These are phyloP conservation scores for Phialophora verrucosa DNA, from an alignment of 2,329 filamentous ascomycete genomes.

Conservation along the genomic window DNA sequence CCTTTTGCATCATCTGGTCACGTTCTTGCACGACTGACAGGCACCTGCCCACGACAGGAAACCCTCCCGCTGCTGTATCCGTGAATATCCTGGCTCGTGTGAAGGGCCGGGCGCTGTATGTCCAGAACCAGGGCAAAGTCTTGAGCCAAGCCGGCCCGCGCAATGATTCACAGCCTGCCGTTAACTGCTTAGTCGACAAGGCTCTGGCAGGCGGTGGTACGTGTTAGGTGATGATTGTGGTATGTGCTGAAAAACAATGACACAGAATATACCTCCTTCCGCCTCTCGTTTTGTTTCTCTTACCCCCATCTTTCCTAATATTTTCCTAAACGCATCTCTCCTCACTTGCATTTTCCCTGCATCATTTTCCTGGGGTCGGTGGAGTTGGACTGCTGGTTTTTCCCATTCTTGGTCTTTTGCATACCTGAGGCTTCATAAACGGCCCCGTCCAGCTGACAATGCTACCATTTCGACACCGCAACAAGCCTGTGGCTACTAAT, in stretches of 20 bases:
- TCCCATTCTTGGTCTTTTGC: conserved; percentile 9
- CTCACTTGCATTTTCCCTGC: conserved; percentile 21
- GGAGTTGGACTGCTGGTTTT: conserved; percentile 26
- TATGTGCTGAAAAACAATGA: conserved; percentile 33
- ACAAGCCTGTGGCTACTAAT: conserved; percentile 1
- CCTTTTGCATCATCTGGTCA: conserved; percentile 3
- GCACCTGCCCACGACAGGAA: neutral
- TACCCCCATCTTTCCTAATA: conserved; percentile 39
- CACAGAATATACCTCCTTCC: conserved; percentile 28
- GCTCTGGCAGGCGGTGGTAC: conserved; percentile 25
- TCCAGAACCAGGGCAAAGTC: conserved; percentile 16
- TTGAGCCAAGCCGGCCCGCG: conserved; percentile 8
- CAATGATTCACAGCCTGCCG: conserved; percentile 35
- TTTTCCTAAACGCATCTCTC: conserved; percentile 9
- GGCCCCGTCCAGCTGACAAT: conserved; percentile 11
- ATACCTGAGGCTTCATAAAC: conserved; percentile 17
- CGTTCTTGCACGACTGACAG: neutral
- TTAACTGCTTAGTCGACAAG: conserved; percentile 37
- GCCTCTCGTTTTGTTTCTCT: conserved; percentile 34
- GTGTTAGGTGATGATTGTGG: conserved; percentile 27
- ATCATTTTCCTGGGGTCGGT: conserved; percentile 20
- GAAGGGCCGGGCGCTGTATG: neutral
- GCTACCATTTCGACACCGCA: conserved; percentile 5
- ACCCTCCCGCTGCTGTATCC: neutral
- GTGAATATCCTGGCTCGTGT: conserved; percentile 8